Evolutionary conservation across 2,329 filamentous ascomycete species (phyloP).

Genomic region (Colletotrichum sp.): DNA sequence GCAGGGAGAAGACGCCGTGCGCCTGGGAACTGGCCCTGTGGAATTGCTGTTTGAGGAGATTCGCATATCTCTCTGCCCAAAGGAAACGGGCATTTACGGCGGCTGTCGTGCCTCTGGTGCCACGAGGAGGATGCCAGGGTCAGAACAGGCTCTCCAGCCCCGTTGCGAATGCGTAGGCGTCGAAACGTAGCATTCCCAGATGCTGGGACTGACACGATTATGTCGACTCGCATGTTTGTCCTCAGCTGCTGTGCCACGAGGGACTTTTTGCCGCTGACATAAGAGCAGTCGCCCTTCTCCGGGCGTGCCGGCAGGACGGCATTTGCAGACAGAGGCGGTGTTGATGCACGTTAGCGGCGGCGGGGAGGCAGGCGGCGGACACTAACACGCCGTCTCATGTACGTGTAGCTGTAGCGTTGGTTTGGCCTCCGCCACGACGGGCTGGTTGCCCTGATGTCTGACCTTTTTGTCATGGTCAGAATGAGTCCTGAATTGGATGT

Average conservation of each 20-base stretch:
- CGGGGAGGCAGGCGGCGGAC: background rate
- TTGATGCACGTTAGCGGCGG: background rate
- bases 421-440: background rate
- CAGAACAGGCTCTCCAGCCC: background rate
- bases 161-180: background rate
- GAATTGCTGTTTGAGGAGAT: background rate
- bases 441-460: background rate
- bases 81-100: background rate
- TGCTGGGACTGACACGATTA: background rate
- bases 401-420: background rate
- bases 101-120: background rate
- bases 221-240: background rate
- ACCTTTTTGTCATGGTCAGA: background rate
- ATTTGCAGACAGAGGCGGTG: constrained; percentile 1
- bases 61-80: background rate
- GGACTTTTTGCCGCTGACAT: constrained; percentile 5
- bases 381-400: background rate
- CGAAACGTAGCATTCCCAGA: background rate
- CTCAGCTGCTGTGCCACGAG: background rate
- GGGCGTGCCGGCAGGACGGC: constrained; percentile 1
- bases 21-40: background rate
- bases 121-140: background rate
- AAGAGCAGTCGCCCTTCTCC: background rate
- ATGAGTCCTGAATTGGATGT: background rate
- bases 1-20: background rate